Evolutionary conservation across 2,329 filamentous ascomycete genomes (phyloP), one percentile per base, ranked within the genome.

Genomic region (Monilinia laxa): DNA sequence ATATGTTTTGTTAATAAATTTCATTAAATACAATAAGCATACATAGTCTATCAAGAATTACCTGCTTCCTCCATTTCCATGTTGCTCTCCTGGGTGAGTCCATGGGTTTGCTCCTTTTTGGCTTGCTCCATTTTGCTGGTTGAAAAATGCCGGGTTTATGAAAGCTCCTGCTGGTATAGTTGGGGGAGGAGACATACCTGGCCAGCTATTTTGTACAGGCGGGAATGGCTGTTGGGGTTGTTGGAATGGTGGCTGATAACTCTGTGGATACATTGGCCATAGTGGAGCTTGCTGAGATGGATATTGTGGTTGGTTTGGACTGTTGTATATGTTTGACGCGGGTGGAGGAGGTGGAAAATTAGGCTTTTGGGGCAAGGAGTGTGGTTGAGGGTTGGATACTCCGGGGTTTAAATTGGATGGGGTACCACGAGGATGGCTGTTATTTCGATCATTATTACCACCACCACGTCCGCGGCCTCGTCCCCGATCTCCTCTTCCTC

Each of bases 61-160:
- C 14, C 49, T 54, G 18, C 47, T 60, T 31, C 20, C 47, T 59
- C 49, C 63, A 31, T 68, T 66, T 47, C 65, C 58, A 57, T 69
- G 69, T n/a, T 66, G 64, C 45, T 71, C 65, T 35, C 65, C 65
- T 62, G 69, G 70, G 28, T 69, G 68, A 47, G 69, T 72, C 71
- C 70, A 73, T 57, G 69, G 70, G 42, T 66, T 67, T 38, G 45
- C 62, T 45, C 66, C 64, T 18, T 62, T 42, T 52, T 70, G 70
- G 42, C 65, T 67, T 35, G 66, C 67, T 28, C 64, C 64, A 53
- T 51, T 28, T 12, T 28, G 56, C n/a, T 67, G 57, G 23, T 53
- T 40, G 52, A 75, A 74, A 67, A 76, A 76, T 7, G 72, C 71
- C 25, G 75, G 75, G 42, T 76, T 76, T 45, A 75, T 70, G 52